Percentiles rank a stretch among this genome's conserved stretches.
phyloP scores from a whole-genome alignment of 345 rosid species.

The Anastatica hierochuntica region DNA sequence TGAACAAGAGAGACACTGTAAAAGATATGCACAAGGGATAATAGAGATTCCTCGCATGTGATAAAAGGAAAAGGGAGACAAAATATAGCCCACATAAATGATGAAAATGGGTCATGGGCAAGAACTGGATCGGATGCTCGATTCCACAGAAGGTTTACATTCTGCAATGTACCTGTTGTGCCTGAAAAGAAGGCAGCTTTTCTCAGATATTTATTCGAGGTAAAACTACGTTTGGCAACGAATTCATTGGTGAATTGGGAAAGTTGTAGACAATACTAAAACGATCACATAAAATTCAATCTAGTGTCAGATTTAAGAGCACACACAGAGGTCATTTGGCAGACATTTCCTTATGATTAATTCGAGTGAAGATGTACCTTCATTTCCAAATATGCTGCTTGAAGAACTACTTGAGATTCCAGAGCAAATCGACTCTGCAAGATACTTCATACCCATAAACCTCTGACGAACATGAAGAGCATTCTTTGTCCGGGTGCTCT shows the following conservation, averaged over 20 bases:
- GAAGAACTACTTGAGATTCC: constrained; percentile 40
- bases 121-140: constrained; percentile 78
- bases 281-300: not conserved
- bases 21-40: constrained; percentile 80
- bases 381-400: constrained; percentile 24
- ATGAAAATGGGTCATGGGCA: constrained; percentile 84
- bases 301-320: not conserved
- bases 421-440: constrained; percentile 64
- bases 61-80: constrained; percentile 87
- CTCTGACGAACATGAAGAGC: constrained; percentile 70
- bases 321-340: constrained; percentile 3
- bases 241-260: not conserved
- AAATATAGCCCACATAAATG: constrained; percentile 89
- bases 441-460: constrained; percentile 67
- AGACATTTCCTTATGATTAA: not conserved
- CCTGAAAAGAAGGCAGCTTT: constrained; percentile 33
- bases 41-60: constrained; percentile 59
- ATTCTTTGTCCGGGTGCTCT: constrained; percentile 44
- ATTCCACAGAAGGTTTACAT: constrained; percentile 55
- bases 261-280: not conserved
- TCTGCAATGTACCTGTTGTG: constrained; percentile 34
- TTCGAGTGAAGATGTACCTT: constrained; percentile 33
- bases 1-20: constrained; percentile 60
- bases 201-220: constrained; percentile 5
- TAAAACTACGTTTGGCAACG: constrained; percentile 10